phyloP scores from a whole-genome alignment of 768 basidiomycete genomes.

The Lepiota subincarnata region DNA sequence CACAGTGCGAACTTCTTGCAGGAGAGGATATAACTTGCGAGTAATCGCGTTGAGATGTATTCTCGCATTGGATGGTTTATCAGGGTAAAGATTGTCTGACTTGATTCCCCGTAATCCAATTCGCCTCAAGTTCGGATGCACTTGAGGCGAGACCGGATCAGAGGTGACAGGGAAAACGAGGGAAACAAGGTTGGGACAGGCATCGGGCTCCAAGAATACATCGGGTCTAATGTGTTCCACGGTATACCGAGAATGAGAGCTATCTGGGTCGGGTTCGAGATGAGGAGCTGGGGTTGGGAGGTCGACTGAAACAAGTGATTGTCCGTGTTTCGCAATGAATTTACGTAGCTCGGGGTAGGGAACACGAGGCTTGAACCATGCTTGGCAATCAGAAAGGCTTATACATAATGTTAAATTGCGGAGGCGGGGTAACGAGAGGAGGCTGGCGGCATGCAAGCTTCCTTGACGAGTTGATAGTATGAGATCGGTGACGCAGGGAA shows the following conservation, averaged over 20 bases:
- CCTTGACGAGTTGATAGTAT: conserved; percentile 36
- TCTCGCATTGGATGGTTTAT: conserved; percentile 31
- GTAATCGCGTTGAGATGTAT: conserved; percentile 41
- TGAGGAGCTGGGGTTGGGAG: conserved; percentile 32
- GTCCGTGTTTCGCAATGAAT: conserved; percentile 41
- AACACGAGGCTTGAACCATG: conserved; percentile 27
- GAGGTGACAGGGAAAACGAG: conserved; percentile 38
- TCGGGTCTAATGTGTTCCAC: conserved; percentile 34
- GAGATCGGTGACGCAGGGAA: conserved; percentile 40
- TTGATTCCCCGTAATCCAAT: conserved; percentile 43
- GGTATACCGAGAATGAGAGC: conserved; percentile 20
- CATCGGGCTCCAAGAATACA: conserved; percentile 36
- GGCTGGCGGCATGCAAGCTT: conserved; percentile 34
- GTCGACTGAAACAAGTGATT: conserved; percentile 35
- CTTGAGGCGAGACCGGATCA: conserved; percentile 23
- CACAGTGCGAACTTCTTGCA: conserved; percentile 44
- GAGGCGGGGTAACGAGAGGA: conserved; percentile 38
- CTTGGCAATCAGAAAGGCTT: conserved; percentile 1
- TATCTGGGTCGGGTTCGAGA: conserved; percentile 29
- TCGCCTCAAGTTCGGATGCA: conserved; percentile 37
- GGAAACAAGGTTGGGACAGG: conserved; percentile 43
- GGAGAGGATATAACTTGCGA: conserved; percentile 36
- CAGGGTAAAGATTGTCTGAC: conserved; percentile 40
- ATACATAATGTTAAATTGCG: conserved; percentile 29
- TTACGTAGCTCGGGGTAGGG: conserved; percentile 23